These are phyloP conservation scores for Neopestalotiopsis sp. DNA, from an alignment of 2,329 filamentous ascomycete genomes.

Conservation along the genomic window DNA sequence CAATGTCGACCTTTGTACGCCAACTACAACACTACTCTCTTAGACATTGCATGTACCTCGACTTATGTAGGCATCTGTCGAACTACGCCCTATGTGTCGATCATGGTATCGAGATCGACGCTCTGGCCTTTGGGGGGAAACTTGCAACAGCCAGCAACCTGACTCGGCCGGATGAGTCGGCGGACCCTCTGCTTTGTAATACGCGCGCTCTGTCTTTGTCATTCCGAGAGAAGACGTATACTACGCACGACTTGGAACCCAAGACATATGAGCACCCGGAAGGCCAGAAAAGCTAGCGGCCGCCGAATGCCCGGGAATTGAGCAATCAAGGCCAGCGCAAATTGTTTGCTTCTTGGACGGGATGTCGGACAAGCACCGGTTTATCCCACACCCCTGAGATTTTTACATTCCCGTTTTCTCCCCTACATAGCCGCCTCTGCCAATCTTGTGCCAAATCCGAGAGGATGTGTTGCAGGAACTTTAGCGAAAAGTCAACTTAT, in stretches of 20 bases:
- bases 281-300: background rate
- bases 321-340: background rate
- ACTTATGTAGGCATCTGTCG: background rate
- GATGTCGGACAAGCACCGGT: background rate
- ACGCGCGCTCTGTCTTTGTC: background rate
- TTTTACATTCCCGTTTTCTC: background rate
- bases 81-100: background rate
- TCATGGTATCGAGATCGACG: conserved; percentile 4
- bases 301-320: background rate
- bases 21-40: background rate
- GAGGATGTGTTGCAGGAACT: no score
- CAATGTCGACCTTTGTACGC: background rate
- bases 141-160: background rate
- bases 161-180: conserved; percentile 1
- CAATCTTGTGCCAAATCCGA: no score
- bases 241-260: background rate
- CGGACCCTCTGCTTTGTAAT: background rate
- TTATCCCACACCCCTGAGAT: background rate
- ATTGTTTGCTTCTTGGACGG: background rate
- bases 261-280: background rate
- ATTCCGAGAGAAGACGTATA: background rate
- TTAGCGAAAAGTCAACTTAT: no score
- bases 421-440: no score
- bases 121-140: background rate
- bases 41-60: background rate